Conservation (phyloP, 1,139 yeast genomes). For the Trichomonascaceae sp. region DNA sequence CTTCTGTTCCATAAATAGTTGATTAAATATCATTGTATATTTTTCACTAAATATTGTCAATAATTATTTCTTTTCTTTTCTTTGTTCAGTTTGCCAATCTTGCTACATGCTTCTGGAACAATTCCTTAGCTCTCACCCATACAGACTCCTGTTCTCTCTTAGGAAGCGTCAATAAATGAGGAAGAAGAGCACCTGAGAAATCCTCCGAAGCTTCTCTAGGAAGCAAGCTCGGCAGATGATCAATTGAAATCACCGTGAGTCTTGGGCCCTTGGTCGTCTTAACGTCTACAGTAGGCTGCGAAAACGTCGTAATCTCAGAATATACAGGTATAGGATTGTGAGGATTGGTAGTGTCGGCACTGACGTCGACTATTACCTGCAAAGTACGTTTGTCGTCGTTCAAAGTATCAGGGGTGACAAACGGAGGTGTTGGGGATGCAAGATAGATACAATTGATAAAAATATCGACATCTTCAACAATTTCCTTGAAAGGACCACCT, state of each 20-base stretch:
- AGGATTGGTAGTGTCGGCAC: constrained; percentile 98
- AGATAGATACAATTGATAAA: constrained; percentile 94
- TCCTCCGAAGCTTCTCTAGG: constrained; percentile 97
- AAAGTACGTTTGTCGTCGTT: constrained; percentile 63
- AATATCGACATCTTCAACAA: constrained; percentile 67
- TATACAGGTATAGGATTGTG: constrained; percentile 97
- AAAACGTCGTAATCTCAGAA: constrained; percentile 79
- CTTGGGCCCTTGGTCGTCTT: constrained; percentile 66
- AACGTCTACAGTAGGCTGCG: constrained; percentile 82
- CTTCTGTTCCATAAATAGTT: no score
- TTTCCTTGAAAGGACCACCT: constrained; percentile 97
- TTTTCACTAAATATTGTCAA: neutral
- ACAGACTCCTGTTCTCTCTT: constrained; percentile 77
- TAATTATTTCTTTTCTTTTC: neutral
- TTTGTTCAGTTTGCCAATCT: constrained; percentile 19
- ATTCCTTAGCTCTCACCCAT: constrained; percentile 81
- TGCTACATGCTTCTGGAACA: constrained; percentile 73
- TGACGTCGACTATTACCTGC: constrained; percentile 91
- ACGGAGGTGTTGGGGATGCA: constrained; percentile 90
- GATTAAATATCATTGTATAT: neutral
- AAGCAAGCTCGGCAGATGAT: constrained; percentile 88
- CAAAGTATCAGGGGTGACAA: constrained; percentile 63
- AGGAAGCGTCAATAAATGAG: constrained; percentile 79
- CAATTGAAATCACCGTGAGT: constrained; percentile 89
- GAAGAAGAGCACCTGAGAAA: constrained; percentile 78